These are phyloP conservation scores for Xylaria intraflava DNA, from an alignment of 495 filamentous ascomycete species.

Conservation along the genomic window DNA sequence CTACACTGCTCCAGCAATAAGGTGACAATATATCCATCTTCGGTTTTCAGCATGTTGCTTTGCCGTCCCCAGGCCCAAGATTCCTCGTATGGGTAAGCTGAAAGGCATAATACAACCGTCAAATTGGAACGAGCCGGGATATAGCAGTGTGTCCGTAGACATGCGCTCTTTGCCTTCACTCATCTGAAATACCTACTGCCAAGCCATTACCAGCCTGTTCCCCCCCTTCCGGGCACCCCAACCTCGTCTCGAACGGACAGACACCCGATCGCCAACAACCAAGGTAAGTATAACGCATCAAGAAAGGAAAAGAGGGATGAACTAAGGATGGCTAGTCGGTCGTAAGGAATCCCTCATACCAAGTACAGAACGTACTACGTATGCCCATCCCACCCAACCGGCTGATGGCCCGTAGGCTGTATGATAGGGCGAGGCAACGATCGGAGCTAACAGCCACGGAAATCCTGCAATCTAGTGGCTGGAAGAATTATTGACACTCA, in stretches of 20 bases:
- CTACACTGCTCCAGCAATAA: not conserved
- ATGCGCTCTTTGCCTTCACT: too few relatives aligned
- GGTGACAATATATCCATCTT: not conserved
- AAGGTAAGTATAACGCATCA: not conserved
- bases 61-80: not conserved
- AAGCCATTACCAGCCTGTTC: not conserved
- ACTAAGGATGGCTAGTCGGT: not conserved
- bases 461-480: constrained; percentile 18
- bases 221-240: not conserved
- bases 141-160: not conserved
- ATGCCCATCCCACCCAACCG: not conserved
- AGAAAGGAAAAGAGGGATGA: not conserved
- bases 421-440: not conserved
- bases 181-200: too few relatives aligned
- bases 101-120: not conserved
- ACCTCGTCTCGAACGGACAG: not conserved
- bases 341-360: not conserved
- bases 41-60: constrained; percentile 1
- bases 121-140: not conserved
- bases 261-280: not conserved
- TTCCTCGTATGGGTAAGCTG: not conserved
- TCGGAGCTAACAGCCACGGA: not conserved
- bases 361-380: not conserved
- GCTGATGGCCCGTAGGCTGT: not conserved
- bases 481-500: constrained; percentile 24